Evolutionary conservation across 2,329 filamentous ascomycete species (phyloP), one percentile per base, ranked within the genome.

Genomic region (Fusarium sp.): DNA sequence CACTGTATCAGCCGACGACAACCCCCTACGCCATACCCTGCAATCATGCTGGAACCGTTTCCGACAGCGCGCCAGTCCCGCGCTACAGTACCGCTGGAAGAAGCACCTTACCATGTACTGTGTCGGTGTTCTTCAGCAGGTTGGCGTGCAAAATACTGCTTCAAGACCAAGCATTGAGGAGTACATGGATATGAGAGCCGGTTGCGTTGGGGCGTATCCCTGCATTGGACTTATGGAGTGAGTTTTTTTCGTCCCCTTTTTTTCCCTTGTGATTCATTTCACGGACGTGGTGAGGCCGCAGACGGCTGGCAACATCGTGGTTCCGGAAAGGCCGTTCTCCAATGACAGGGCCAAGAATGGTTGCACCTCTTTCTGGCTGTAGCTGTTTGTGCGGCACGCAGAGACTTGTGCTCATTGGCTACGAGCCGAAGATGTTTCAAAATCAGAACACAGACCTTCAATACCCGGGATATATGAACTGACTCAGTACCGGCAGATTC

Each of bases 151-250:
- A 4, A 36, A 65, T 18, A 46, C 20, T 4, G 38, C 52, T 11
- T 41, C 34, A 11, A 41, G 62, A 20, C 53, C 41, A 36, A 59
- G 30, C 6, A n/a, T 64, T n/a, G 33, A 38, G 12, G 60, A 65
- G 8, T 65, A 65, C 30, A 65, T 65, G 62, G 60, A 65, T 23
- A 65, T 65, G 62, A 46, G 62, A n/a, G 62, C 62, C 12, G 62
- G 60, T 16, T 65, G 62, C 18, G 60, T 65, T 16, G 62, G 62
- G 15, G 61, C 61, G 7, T 64, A 64, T 16, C 61, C 61, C 13
- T 64, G 61, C 6, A 64, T 64, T 15, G 61, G 61, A 2, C 61
- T 64, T 46, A 64, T 65, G 62, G 62, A 65, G 62, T 65, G 59
- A 52, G 62, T 65, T 33, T 26, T 20, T 16, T 15, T 33, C 44